These are phyloP conservation scores for Fusarium brevicatenulatum DNA, from an alignment of 2,329 filamentous ascomycete genomes.

Conservation along the genomic window DNA sequence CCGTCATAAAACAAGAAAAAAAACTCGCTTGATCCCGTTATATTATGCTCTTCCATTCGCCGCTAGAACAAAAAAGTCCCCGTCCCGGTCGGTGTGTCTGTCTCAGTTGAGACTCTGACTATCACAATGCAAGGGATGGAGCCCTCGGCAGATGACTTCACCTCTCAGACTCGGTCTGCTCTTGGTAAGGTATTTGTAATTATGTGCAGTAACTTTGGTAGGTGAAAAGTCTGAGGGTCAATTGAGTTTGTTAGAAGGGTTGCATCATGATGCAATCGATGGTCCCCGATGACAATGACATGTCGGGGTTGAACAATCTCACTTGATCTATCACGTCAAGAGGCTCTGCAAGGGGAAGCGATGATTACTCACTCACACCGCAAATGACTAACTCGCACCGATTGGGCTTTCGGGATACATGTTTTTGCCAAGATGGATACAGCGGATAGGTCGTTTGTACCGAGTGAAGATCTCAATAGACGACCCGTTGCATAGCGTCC, in stretches of 20 bases:
- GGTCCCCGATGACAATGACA: not conserved
- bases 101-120: conserved; percentile 17
- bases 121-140: conserved; percentile 29
- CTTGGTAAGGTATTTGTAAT: not conserved
- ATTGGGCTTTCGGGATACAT: no score
- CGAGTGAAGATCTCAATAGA: conserved; percentile 41
- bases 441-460: conserved; percentile 8
- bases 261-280: no score
- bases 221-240: not conserved
- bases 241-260: not conserved
- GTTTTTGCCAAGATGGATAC: conserved; percentile 8
- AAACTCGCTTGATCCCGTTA: not conserved
- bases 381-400: not conserved
- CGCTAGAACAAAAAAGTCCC: conserved; percentile 20
- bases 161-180: not conserved
- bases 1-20: not conserved
- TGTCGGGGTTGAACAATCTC: not conserved
- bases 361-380: not conserved
- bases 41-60: not conserved
- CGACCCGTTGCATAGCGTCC: conserved; percentile 16
- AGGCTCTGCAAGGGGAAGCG: not conserved
- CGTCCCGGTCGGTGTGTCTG: conserved; percentile 20
- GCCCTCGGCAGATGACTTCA: not conserved
- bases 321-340: not conserved
- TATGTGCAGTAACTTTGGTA: not conserved